Base-by-base conservation (phyloP, 2,329 filamentous ascomycete genomes). In the Ascochyta viciae-villosae region DNA sequence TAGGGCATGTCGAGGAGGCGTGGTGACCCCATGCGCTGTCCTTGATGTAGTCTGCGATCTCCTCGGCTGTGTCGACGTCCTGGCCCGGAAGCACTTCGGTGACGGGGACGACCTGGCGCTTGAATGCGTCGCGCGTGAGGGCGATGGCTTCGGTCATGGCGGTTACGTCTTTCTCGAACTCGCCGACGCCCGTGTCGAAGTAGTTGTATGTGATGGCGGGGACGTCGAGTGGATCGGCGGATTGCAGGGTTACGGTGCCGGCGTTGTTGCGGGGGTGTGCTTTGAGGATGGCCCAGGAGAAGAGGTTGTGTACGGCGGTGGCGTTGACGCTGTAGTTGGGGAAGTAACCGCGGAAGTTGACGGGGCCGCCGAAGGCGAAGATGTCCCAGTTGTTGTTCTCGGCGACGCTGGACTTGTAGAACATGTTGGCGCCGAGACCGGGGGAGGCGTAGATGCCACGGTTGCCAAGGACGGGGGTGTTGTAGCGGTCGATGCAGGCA, bases 231-330 rank as follows among this genome's bases (percentile, higher is more conserved):
- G 89, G 88, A 66, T 91, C 83, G 0, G 82, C 75, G 0, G 85
- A 87, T 15, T 78, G 78, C 5, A 92, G 82, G 3, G 74, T 81
- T 4, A 92, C 87, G 1, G 81, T 83, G 8, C 89, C 89, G 6
- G 72, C 79, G 71, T 73, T 74, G 70, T 90, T 89, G 48, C 84
- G 82, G 0, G 87, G 82, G 64, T 88, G 87, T 0, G 83, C 82
- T 73, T 89, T 88, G 49, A 91, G 78, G 3, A 83, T 80, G 10
- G 75, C 74, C 81, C 81, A 83, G 13, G 79, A 76, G 62, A 82
- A 80, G 45, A 76, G 70, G 4, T 82, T 76, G 64, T 84, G 87
- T 19, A 66, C 61, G 2, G 34, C 75, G 0, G 80, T 80, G 4
- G 83, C 77, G 3, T 83, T 81, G 41, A 83, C 76, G n/a, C 82